Base-by-base conservation (phyloP, 2,329 filamentous ascomycete genomes). In the Alternaria ventricosa region DNA sequence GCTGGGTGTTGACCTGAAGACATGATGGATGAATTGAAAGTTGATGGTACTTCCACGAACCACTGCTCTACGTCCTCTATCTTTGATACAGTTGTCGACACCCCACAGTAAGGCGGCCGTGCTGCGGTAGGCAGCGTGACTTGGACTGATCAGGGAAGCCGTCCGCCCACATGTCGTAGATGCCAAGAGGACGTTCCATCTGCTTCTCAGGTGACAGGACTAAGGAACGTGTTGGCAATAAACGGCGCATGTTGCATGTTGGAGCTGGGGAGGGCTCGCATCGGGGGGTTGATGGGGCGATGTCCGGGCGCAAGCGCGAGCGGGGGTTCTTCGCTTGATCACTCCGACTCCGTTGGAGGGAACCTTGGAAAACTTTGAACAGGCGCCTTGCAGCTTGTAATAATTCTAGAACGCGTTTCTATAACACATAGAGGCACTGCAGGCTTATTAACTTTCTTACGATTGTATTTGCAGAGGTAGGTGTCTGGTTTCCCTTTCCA, bases 1-100 rank as follows among this genome's bases (percentile, higher is more conserved):
- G 65, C 61, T 20, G 75, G 75, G 45, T 68, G 67, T 7, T 63
- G 57, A 45, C 63, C 66, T 67, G 71, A 70, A 67, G 67, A 47
- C 71, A 74, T 74, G 49, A 41, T 68, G 57, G 36, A 55, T 23
- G 51, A 49, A 51, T 45, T 63, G 36, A 25, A 25, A 65, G 47
- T 46, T 43, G 44, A 33, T 53, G 51, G 13, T 60, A 23, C 30
- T 23, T 30, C 51, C 27, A 28, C 45, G 6, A 41, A 22, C 55
- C 18, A 27, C 13, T 53, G 33, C 44, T 36, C 22, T 41, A 41
- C 44, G 25, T 50, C 58, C 49, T 55, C 30, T 41, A 46, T 18
- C 5, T 36, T 28, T 67, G 54, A 57, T 66, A 43, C 46, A 46
- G 36, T 54, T 41, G 25, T 47, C 18, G 36, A 27, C 27, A 46